These are phyloP conservation scores for Saccharomycopsis sp. DNA, from an alignment of 805 yeast genomes.

Conservation along the genomic window DNA sequence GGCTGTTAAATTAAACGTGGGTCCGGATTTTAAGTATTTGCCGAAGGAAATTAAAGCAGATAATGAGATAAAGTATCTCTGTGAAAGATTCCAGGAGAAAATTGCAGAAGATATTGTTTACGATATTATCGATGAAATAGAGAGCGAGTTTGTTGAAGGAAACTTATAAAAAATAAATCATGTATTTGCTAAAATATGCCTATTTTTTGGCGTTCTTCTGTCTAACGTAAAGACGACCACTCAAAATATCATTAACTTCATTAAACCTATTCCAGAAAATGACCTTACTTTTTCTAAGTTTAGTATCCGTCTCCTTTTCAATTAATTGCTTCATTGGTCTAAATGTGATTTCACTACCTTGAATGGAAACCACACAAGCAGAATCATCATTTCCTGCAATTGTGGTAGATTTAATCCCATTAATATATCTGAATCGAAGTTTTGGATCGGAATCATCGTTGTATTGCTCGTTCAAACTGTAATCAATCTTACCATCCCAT, in stretches of 20 bases:
- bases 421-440: constrained; percentile 44
- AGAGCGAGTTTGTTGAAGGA: constrained; percentile 44
- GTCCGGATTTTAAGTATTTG: constrained; percentile 49
- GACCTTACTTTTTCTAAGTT: constrained; percentile 56
- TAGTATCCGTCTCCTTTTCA: constrained; percentile 52
- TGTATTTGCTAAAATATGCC: background rate
- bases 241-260: constrained; percentile 57
- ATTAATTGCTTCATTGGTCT: constrained; percentile 50
- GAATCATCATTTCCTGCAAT: constrained; percentile 35
- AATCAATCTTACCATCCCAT: constrained; percentile 34
- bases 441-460: constrained; percentile 35
- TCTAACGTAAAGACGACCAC: constrained; percentile 58
- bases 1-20: constrained; percentile 59
- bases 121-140: constrained; percentile 83
- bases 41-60: constrained; percentile 32
- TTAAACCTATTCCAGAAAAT: constrained; percentile 64
- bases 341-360: constrained; percentile 58
- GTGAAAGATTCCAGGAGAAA: constrained; percentile 56
- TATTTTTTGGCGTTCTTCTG: constrained; percentile 20
- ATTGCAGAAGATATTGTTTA: constrained; percentile 76
- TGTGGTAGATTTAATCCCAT: constrained; percentile 42
- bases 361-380: constrained; percentile 64
- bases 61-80: constrained; percentile 40
- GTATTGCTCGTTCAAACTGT: constrained; percentile 9
- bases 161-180: constrained; percentile 1